Conservation (phyloP, 2,329 filamentous ascomycete species). For the Exophiala aquamarina region DNA sequence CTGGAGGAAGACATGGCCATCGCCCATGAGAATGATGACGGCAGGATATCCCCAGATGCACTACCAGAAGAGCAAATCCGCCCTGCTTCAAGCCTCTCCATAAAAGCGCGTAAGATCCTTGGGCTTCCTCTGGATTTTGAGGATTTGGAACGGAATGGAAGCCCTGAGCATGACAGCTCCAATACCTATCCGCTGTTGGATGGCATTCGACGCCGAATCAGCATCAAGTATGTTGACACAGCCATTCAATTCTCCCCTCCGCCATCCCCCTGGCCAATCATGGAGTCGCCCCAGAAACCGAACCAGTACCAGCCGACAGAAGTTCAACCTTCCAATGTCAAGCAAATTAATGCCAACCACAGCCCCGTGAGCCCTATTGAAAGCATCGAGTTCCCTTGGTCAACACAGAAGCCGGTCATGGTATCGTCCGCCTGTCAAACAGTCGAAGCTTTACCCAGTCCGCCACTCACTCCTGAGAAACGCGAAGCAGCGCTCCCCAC, state of each 20-base stretch:
- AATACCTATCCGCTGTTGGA: conserved; percentile 1
- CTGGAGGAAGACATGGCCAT: conserved; percentile 63
- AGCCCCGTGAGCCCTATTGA: conserved; percentile 21
- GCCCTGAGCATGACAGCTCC: conserved; percentile 24
- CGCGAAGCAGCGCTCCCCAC: conserved; percentile 19
- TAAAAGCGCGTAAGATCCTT: conserved; percentile 47
- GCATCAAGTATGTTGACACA: conserved; percentile 65
- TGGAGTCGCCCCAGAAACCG: conserved; percentile 54
- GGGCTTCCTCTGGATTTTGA: conserved; percentile 41
- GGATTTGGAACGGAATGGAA: conserved; percentile 31
- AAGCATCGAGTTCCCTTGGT: conserved; percentile 18
- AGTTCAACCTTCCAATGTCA: conserved; percentile 19
- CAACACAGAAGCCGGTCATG: conserved; percentile 35
- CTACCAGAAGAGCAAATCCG: conserved; percentile 42
- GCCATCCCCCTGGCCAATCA: conserved; percentile 61
- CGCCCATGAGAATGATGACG: conserved; percentile 69
- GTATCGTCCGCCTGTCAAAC: conserved; percentile 46
- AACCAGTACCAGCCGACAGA: conserved; percentile 29
- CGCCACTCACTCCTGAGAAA: conserved; percentile 37
- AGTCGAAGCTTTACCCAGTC: conserved; percentile 36
- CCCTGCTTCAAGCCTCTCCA: conserved; percentile 41
- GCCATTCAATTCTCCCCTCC: conserved; percentile 83
- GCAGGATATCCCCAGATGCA: conserved; percentile 51
- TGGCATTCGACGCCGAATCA: conserved; percentile 7
- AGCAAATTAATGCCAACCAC: conserved; percentile 13